A percentile compares a stretch with the other conserved stretches of the same genome.
Evolutionary conservation across 352 stramenopile species (phyloP).

Genomic region (Achlya hypogyna): DNA sequence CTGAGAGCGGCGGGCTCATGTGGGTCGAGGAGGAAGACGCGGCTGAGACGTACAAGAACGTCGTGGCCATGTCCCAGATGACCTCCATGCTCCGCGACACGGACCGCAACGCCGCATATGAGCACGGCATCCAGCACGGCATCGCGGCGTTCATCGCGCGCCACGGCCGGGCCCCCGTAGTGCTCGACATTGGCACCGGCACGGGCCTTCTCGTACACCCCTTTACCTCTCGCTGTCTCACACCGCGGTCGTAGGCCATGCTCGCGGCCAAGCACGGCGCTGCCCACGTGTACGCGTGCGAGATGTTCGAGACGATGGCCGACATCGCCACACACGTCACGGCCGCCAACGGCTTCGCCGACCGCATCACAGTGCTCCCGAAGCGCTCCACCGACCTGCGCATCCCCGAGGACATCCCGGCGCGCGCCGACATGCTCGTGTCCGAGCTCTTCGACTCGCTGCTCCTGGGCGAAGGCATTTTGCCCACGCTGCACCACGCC

Average conservation of each 20-base stretch:
- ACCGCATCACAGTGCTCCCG: conserved; percentile 66
- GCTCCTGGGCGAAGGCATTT: conserved; percentile 81
- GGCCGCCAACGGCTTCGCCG: conserved; percentile 43
- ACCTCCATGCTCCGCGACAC: conserved; percentile 77
- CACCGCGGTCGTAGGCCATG: conserved; percentile 41
- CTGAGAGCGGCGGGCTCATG: conserved; percentile 62
- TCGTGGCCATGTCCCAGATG: conserved; percentile 82
- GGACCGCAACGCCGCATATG: conserved; percentile 71
- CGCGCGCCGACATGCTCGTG: conserved; percentile 84
- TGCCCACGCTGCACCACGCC: conserved; percentile 78
- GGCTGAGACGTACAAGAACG: conserved; percentile 65
- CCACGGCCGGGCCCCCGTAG: conserved; percentile 39
- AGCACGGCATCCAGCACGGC: conserved; percentile 50
- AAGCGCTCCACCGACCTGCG: conserved; percentile 64
- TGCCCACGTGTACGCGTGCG: conserved; percentile 85
- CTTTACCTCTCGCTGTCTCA: background rate
- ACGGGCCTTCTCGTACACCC: conserved; percentile 44
- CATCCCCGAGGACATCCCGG: conserved; percentile 34
- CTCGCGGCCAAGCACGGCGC: conserved; percentile 80
- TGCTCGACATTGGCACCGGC: conserved; percentile 70
- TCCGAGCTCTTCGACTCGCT: conserved; percentile 90
- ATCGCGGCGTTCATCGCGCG: conserved; percentile 44
- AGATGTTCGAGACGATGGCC: conserved; percentile 85
- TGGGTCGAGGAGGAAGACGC: conserved; percentile 61
- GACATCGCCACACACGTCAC: conserved; percentile 69